A percentile compares a stretch with the other conserved stretches of the same genome.
phyloP scores from a whole-genome alignment of 1,284 basidiomycete species.

The Heimioporus punctisporus region DNA sequence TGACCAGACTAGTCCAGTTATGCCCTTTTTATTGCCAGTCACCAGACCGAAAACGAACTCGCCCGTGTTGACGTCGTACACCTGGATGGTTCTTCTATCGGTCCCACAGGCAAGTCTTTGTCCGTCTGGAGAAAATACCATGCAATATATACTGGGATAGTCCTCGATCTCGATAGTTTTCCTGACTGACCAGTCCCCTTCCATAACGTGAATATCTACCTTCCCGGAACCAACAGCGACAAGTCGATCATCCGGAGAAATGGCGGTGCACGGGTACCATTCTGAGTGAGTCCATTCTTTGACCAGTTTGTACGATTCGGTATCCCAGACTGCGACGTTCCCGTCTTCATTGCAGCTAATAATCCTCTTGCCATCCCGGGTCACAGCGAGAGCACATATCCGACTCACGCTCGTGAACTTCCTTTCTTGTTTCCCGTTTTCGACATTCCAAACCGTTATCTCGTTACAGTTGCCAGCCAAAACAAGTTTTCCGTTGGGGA shows the following conservation, averaged over 20 bases:
- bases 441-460: background rate
- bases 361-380: background rate
- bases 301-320: background rate
- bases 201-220: background rate
- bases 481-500: background rate
- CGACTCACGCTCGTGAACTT: background rate
- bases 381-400: background rate
- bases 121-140: constrained; percentile 10
- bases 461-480: background rate
- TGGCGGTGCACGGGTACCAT: background rate
- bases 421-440: background rate
- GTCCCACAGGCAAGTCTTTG: constrained; percentile 2
- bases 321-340: background rate
- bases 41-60: background rate
- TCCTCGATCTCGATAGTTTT: background rate
- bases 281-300: background rate
- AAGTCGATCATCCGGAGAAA: background rate
- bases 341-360: background rate
- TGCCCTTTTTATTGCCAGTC: background rate
- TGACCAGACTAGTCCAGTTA: constrained; percentile 9
- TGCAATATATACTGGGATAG: background rate
- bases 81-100: background rate
- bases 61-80: background rate
- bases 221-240: background rate
- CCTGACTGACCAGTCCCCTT: background rate